Percentiles rank a stretch among this genome's conserved stretches.
Conservation (phyloP, 441 rosid species). For the Pelargonium fulgidum region DNA sequence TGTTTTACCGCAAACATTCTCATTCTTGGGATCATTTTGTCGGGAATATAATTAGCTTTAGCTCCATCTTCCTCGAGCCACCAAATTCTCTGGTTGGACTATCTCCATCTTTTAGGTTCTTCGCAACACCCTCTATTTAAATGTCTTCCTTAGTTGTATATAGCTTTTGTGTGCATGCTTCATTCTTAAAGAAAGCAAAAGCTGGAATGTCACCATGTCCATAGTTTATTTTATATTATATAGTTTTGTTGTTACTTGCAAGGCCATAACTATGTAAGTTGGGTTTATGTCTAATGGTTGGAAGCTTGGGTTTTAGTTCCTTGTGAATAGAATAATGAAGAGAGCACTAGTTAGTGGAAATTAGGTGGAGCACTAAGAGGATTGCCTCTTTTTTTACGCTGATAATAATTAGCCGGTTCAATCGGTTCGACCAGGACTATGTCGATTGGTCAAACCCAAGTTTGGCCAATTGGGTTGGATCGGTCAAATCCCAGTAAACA, state of each 20-base stretch:
- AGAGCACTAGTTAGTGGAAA: background rate
- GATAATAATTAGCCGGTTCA: too few species aligned
- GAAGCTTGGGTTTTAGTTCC: slow-evolving; percentile 14
- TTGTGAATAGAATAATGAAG: slow-evolving; percentile 27
- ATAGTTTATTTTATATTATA: slow-evolving; percentile 21
- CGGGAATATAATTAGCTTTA: slow-evolving; percentile 4
- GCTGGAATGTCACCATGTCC: slow-evolving; percentile 33
- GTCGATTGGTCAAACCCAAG: too few species aligned
- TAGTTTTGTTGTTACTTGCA: slow-evolving; percentile 12
- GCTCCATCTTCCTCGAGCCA: slow-evolving; percentile 5
- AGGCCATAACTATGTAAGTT: slow-evolving; percentile 20
- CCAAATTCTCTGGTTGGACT: background rate
- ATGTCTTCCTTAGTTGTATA: background rate
- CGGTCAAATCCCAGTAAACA: too few species aligned
- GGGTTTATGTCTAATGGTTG: slow-evolving; percentile 21
- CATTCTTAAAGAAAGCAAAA: slow-evolving; percentile 13
- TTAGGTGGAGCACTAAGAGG: too few species aligned
- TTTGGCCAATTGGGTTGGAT: too few species aligned
- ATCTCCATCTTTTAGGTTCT: background rate
- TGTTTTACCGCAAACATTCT: background rate
- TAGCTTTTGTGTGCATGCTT: slow-evolving; percentile 21
- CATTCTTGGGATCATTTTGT: background rate
- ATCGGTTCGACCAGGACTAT: too few species aligned
- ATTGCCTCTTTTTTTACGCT: too few species aligned
- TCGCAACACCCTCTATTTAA: background rate